phyloP scores from a whole-genome alignment of 495 filamentous ascomycete species.

The Penicillium verhagenii region DNA sequence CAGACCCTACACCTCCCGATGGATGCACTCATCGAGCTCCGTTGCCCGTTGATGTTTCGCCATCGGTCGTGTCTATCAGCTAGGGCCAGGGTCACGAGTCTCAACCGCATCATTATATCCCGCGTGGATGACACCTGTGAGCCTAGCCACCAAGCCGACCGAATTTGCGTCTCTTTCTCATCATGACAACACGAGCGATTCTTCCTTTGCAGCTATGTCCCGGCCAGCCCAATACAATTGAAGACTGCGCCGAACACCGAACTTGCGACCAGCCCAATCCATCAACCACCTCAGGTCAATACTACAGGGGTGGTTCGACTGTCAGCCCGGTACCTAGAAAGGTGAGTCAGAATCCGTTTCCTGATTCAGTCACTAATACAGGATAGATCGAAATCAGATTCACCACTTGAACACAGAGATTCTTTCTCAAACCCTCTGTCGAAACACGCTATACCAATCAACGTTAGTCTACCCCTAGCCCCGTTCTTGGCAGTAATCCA shows the following conservation, averaged over 20 bases:
- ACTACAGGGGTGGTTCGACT: background rate
- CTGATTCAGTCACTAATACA: background rate
- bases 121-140: background rate
- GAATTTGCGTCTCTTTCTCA: background rate
- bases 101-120: conserved; percentile 1
- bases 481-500: conserved; percentile 9
- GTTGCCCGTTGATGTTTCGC: conserved; percentile 1
- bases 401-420: too few species aligned
- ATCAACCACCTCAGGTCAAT: conserved; percentile 2
- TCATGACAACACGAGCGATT: conserved; percentile 3
- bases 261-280: conserved; percentile 5
- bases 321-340: conserved; percentile 1
- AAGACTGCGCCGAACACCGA: conserved; percentile 1
- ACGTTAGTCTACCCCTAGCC: conserved; percentile 1
- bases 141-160: conserved; percentile 1
- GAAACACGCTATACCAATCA: conserved; percentile 11
- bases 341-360: conserved; percentile 3
- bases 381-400: too few species aligned
- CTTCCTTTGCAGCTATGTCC: background rate
- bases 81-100: conserved; percentile 2
- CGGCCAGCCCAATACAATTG: conserved; percentile 3
- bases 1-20: background rate
- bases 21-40: conserved; percentile 1
- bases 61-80: background rate
- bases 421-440: too few species aligned